Conservation (phyloP, 441 rosid species). For the Erysimum pusillum region DNA sequence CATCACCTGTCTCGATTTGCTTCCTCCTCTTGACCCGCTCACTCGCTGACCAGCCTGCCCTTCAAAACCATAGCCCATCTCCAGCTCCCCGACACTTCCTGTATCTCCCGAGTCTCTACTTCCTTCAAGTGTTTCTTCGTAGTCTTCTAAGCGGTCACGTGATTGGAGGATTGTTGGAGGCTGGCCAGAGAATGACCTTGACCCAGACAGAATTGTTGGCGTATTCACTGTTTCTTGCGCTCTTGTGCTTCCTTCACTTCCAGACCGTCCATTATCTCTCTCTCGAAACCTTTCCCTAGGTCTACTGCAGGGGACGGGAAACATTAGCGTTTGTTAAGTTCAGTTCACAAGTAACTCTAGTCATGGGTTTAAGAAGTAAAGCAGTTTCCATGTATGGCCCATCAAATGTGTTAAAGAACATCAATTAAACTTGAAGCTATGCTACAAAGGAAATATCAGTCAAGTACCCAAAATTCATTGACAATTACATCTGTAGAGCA, state of each 20-base stretch:
- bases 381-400: background rate
- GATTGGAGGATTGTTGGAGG: conserved; percentile 79
- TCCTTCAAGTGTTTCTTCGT: conserved; percentile 78
- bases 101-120: conserved; percentile 87
- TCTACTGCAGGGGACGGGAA: conserved; percentile 52
- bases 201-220: conserved; percentile 64
- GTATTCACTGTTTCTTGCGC: conserved; percentile 52
- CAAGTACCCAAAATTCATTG: conserved; percentile 3
- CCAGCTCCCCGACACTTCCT: conserved; percentile 79
- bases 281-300: conserved; percentile 80
- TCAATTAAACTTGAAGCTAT: background rate
- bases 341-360: background rate
- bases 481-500: background rate
- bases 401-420: background rate
- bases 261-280: conserved; percentile 76
- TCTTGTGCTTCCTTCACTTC: conserved; percentile 64
- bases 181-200: conserved; percentile 71
- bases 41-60: conserved; percentile 67
- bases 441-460: conserved; percentile 2
- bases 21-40: conserved; percentile 57
- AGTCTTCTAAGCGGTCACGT: conserved; percentile 75
- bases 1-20: conserved; percentile 72
- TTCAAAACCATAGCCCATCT: conserved; percentile 65
- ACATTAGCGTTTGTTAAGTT: background rate
- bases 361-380: background rate